These are phyloP conservation scores for Scheffersomyces spartinae DNA, from an alignment of 805 yeast species.

Conservation along the genomic window DNA sequence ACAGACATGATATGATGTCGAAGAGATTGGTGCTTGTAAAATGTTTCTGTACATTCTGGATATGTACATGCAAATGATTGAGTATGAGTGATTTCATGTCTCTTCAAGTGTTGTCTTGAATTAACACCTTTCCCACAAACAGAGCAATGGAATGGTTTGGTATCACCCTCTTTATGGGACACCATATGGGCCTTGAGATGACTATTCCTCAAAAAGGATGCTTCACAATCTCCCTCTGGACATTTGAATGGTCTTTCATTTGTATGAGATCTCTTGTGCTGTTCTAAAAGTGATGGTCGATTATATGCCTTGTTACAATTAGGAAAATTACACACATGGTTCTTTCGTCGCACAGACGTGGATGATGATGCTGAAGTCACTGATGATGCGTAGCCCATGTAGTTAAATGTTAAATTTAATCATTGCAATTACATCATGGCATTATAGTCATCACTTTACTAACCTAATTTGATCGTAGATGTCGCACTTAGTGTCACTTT, in stretches of 20 bases:
- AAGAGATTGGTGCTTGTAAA: slow-evolving; percentile 65
- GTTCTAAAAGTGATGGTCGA: slow-evolving; percentile 73
- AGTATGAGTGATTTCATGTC: slow-evolving; percentile 79
- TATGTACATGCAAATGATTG: slow-evolving; percentile 6
- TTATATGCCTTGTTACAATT: slow-evolving; percentile 70
- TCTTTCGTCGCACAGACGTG: slow-evolving; percentile 41
- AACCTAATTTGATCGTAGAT: no score
- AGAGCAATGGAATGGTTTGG: slow-evolving; percentile 63
- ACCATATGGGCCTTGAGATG: slow-evolving; percentile 67
- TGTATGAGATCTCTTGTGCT: slow-evolving; percentile 71
- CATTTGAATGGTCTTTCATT: slow-evolving; percentile 71
- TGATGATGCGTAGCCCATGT: no score
- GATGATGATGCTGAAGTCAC: slow-evolving; percentile 13
- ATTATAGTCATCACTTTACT: no score
- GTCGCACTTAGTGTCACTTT: no score
- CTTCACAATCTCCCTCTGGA: slow-evolving; percentile 41
- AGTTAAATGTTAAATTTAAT: no score
- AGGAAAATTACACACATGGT: slow-evolving; percentile 47
- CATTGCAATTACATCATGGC: no score
- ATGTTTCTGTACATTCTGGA: slow-evolving; percentile 45
- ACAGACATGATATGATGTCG: slow-evolving; percentile 56
- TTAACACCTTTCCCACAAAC: slow-evolving; percentile 76
- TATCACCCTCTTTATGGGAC: slow-evolving; percentile 41
- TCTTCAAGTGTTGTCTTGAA: slow-evolving; percentile 64
- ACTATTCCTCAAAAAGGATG: slow-evolving; percentile 62